These are phyloP conservation scores for Populus ilicifolia DNA, from an alignment of 345 rosid species.

Conservation along the genomic window DNA sequence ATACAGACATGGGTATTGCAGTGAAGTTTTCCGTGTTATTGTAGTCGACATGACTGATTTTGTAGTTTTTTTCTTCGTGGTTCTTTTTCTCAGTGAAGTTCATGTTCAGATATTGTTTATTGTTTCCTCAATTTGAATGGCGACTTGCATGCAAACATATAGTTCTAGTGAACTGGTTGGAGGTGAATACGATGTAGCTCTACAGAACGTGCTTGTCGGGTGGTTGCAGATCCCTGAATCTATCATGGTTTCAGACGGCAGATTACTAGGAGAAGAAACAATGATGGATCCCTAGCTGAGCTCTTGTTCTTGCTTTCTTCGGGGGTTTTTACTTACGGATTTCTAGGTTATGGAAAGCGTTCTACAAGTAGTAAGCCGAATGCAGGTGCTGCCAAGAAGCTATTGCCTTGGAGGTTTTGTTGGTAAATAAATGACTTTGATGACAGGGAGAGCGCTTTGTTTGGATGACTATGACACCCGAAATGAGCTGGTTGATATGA, in stretches of 20 bases:
- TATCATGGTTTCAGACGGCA: not conserved
- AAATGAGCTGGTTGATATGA: no score
- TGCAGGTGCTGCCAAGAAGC: not conserved
- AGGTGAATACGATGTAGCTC: not conserved
- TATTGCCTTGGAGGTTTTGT: not conserved
- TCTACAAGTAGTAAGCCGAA: not conserved
- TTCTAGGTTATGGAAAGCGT: not conserved
- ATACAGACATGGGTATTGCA: not conserved
- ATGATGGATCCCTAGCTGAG: not conserved
- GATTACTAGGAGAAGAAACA: not conserved
- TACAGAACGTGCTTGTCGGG: not conserved
- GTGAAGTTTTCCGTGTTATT: not conserved
- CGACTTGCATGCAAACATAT: not conserved
- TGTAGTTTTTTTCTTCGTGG: not conserved
- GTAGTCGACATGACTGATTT: not conserved
- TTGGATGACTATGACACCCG: no score
- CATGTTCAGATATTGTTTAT: not conserved
- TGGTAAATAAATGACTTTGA: not conserved
- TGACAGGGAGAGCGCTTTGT: no score
- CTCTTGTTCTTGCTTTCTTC: not conserved
- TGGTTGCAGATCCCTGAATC: not conserved
- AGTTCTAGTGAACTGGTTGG: not conserved
- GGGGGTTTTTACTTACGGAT: no score
- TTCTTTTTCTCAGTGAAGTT: not conserved
- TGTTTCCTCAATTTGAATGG: not conserved